A percentile compares a stretch with the other conserved stretches of the same genome.
phyloP scores from a whole-genome alignment of 495 filamentous ascomycete genomes.

The Haplographium delicatum region DNA sequence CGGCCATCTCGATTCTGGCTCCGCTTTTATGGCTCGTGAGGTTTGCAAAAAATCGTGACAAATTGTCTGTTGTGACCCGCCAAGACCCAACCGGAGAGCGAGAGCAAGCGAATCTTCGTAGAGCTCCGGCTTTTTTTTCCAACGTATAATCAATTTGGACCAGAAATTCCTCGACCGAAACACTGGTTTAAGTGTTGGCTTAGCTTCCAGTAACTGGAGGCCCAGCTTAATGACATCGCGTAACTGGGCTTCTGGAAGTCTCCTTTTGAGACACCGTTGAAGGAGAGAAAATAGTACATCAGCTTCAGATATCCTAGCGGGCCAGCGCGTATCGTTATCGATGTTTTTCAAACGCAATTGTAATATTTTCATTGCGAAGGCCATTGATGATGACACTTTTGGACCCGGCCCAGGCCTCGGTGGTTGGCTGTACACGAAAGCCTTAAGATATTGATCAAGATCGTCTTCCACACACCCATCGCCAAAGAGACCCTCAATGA shows the following conservation, averaged over 20 bases:
- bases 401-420: constrained; percentile 4
- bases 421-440: constrained; percentile 10
- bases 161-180: constrained; percentile 5
- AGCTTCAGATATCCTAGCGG: constrained; percentile 8
- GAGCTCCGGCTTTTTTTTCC: constrained; percentile 14
- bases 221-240: constrained; percentile 15
- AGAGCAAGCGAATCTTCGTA: constrained; percentile 16
- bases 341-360: constrained; percentile 7
- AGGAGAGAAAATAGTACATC: constrained; percentile 15
- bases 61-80: constrained; percentile 12
- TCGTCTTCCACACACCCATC: constrained; percentile 12
- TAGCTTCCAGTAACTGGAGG: constrained; percentile 16
- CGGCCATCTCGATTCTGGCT: constrained; percentile 10
- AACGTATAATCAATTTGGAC: constrained; percentile 4
- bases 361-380: constrained; percentile 15
- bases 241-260: constrained; percentile 9
- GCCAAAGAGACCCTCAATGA: constrained; percentile 11
- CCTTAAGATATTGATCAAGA: constrained; percentile 10
- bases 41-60: constrained; percentile 10
- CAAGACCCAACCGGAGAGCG: constrained; percentile 17
- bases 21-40: background rate
- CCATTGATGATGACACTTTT: constrained; percentile 17
- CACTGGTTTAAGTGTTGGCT: background rate
- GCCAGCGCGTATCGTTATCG: constrained; percentile 13
- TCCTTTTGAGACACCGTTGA: constrained; percentile 6